Evolutionary conservation across 2,329 filamentous ascomycete species (phyloP), one percentile per base, ranked within the genome.

Genomic region (Diaporthe ilicicola): DNA sequence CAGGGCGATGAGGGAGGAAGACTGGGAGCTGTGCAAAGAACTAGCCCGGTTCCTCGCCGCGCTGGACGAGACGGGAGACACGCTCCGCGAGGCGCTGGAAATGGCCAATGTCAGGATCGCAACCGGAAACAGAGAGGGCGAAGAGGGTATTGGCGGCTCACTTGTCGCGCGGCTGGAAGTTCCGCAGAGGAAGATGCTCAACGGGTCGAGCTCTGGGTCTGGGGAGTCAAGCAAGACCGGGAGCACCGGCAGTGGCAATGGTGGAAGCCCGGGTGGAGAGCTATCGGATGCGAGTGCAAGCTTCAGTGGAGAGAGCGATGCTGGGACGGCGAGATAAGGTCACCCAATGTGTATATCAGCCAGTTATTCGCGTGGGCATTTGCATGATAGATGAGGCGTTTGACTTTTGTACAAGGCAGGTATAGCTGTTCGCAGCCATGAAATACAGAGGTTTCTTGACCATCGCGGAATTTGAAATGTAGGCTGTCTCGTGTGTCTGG

Each of bases 21-120:
- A 98, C 78, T 99, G 95, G 94, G 95, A 98, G 76, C 84, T 99
- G 34, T 98, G 96, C 82, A 96, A 94, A 76, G 96, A 99, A 80
- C 86, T 99, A 34, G 95, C 96, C 13, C 87, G 95, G n/a, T 99
- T 99, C 81, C 83, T 99, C 70, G 94, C 97, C 56, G 95, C 95
- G 6, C 90, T 99, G 76, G 96, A 99, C 78, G 91, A 94, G 74
- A 93, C 91, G 17, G 96, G 96, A 0, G 90, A 92, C 74, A 95
- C 93, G 54, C 85, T 99, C 61, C 86, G 89, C 67, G 89, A 92
- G 76, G 93, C 92, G 2, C 86, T 97, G 80, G 88, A 89, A 75
- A 84, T 90, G 80, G 88, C 90, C 8, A 87, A 89, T 59, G 75
- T 79, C n/a, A 79, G 53, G 78, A 74, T 75, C 29, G 75, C 74